phyloP scores from a whole-genome alignment of 371 early-diverging fungal species.

The Rhizopus delemar region DNA sequence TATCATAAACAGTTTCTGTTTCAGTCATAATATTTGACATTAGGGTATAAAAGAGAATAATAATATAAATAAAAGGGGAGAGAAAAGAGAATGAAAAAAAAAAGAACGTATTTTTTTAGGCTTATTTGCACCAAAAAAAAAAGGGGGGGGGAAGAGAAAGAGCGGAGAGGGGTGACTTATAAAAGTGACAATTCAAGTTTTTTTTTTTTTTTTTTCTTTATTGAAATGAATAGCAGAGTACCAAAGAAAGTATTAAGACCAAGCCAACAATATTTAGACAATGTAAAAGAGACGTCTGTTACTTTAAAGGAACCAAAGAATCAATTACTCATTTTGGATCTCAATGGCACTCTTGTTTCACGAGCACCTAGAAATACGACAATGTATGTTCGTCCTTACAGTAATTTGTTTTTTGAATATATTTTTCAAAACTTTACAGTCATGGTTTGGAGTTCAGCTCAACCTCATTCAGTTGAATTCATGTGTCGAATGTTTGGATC shows the following conservation, averaged over 20 bases:
- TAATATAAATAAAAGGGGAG: slow-evolving; percentile 5
- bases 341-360: slow-evolving; percentile 73
- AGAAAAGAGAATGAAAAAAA: slow-evolving; percentile 6
- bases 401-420: slow-evolving; percentile 61
- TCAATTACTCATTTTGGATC: slow-evolving; percentile 67
- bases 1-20: slow-evolving; percentile 18
- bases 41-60: slow-evolving; percentile 1
- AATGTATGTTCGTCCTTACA: slow-evolving; percentile 59
- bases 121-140: no score
- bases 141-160: no score
- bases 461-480: slow-evolving; percentile 56
- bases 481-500: slow-evolving; percentile 60
- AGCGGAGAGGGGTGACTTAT: no score
- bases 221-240: not conserved
- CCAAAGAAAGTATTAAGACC: not conserved
- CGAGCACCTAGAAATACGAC: slow-evolving; percentile 28
- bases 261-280: slow-evolving; percentile 1
- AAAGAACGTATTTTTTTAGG: not conserved
- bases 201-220: not conserved
- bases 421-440: slow-evolving; percentile 64
- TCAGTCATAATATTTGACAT: not conserved
- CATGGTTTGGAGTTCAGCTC: slow-evolving; percentile 82
- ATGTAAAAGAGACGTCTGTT: not conserved
- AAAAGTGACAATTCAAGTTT: no score
- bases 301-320: slow-evolving; percentile 11